Evolutionary conservation across 495 filamentous ascomycete species (phyloP), one percentile per base, ranked within the genome.

Genomic region (Physcia stellaris): DNA sequence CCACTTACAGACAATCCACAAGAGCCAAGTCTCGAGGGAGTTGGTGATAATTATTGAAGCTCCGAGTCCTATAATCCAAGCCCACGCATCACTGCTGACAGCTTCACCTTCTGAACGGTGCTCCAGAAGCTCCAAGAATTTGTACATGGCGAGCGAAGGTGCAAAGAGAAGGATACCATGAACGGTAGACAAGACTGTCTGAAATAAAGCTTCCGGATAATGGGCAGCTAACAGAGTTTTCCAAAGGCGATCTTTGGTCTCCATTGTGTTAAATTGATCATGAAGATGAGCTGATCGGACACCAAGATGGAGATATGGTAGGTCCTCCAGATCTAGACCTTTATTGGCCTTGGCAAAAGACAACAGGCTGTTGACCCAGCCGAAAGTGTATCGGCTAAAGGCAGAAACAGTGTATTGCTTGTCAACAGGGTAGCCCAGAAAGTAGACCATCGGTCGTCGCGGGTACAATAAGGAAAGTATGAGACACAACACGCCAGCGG

Each of bases 1-100:
- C n/a, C n/a, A n/a, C n/a, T n/a, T n/a, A n/a, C n/a, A 83, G 1
- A 72, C 71, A 18, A 78, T 48, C 80, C 80, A 86, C 50, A 64
- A 73, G 3, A 73, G 40, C 61, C 71, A 77, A 0, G 70, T 56
- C 42, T 80, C 79, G 13, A 80, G 51, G 58, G 67, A 74, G 0
- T 69, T 62, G 15, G 66, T 60, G 0, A 69, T 6, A 2, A 79
- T 48, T 24, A 79, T 77, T 13, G 64, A 50, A 4, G 71, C 40
- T 17, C 75, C 73, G 15, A 90, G 62, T 19, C 63, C 67, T 7
- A 71, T 21, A 4, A 86, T 78, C 74, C 79, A 85, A n/a, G 72
- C 42, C 75, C 75, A 83, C 1, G 70, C 61, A 13, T 68, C 62
- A 4, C 58, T 45, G n/a, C 57, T 57, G 37, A 65, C 36, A 39